These are phyloP conservation scores for Eucalyptus pumila DNA, from an alignment of 345 rosid genomes.

Conservation along the genomic window DNA sequence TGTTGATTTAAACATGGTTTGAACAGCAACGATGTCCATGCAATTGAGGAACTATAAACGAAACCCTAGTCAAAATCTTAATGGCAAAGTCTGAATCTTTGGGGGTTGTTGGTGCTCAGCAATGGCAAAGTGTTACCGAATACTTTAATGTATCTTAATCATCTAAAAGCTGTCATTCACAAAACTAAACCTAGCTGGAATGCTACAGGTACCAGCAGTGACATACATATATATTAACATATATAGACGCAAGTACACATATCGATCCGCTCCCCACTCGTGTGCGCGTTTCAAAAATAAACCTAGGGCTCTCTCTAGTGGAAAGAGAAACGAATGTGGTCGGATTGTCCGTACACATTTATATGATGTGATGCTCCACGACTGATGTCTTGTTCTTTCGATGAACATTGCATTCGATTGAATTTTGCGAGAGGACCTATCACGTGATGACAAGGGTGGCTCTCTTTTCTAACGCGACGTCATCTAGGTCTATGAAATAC, in stretches of 20 bases:
- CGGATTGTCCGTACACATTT: background rate
- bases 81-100: background rate
- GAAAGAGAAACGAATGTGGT: background rate
- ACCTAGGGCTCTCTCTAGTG: background rate
- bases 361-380: background rate
- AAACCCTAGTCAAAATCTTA: background rate
- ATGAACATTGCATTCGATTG: background rate
- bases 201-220: background rate
- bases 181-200: background rate
- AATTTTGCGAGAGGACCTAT: background rate
- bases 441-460: background rate
- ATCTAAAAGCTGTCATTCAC: background rate
- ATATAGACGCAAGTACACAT: background rate
- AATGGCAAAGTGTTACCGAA: background rate
- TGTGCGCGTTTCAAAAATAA: background rate
- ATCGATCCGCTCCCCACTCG: background rate
- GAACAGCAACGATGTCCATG: background rate
- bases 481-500: background rate
- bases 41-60: background rate
- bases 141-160: background rate
- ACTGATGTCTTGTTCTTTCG: background rate
- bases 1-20: background rate
- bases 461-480: background rate
- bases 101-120: background rate
- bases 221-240: background rate